Evolutionary conservation across 2,329 filamentous ascomycete genomes (phyloP).

Genomic region (Dryadomyces quercivorus): DNA sequence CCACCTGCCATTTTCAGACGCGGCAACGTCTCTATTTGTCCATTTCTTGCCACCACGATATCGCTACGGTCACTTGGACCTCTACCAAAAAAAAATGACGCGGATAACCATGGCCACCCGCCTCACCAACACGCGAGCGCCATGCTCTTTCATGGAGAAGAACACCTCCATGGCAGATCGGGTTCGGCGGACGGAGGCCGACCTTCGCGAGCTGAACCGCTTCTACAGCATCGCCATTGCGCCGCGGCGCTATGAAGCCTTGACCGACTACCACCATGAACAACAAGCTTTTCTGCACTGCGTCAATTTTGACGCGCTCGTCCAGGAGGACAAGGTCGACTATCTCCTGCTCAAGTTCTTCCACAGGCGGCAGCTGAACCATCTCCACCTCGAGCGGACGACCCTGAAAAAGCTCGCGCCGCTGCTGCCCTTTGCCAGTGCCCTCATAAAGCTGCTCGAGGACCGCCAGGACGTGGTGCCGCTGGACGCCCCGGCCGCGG

Average conservation of each 20-base stretch:
- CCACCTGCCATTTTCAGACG: no score
- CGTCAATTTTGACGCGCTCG: constrained; percentile 11
- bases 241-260: background rate
- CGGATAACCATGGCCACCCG: background rate
- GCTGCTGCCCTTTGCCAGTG: constrained; percentile 31
- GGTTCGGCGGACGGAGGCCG: background rate
- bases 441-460: constrained; percentile 32
- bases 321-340: constrained; percentile 34
- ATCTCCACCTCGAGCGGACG: constrained; percentile 26
- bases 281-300: background rate
- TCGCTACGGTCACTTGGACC: no score
- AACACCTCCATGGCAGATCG: background rate
- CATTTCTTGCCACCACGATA: no score
- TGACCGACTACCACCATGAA: background rate
- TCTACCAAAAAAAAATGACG: background rate
- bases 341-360: constrained; percentile 37
- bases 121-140: background rate
- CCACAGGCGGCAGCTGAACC: constrained; percentile 22
- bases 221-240: background rate
- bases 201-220: background rate
- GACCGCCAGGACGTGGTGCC: constrained; percentile 27
- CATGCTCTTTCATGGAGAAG: background rate
- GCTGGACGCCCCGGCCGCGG: constrained; percentile 29
- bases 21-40: no score
- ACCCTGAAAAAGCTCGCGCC: constrained; percentile 23